Evolutionary conservation across 1,139 yeast species (phyloP).

Genomic region (Pichia sp.): DNA sequence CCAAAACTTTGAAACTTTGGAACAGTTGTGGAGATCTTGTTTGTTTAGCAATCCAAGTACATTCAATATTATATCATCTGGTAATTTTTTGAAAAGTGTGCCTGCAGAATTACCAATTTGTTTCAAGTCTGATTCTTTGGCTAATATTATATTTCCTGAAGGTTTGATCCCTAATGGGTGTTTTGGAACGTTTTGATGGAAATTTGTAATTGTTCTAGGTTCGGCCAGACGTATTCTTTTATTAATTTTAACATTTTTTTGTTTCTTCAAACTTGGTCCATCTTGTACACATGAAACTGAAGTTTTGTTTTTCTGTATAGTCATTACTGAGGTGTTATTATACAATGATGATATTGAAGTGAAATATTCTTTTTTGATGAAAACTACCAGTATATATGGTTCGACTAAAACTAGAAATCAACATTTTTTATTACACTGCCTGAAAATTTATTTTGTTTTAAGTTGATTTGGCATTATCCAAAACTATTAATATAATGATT

Average conservation of each 20-base stretch:
- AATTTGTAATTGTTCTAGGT: constrained; percentile 5
- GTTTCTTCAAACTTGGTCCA: constrained; percentile 1
- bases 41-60: constrained; percentile 39
- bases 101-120: constrained; percentile 46
- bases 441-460: neutral
- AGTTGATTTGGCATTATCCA: neutral
- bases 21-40: constrained; percentile 41
- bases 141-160: constrained; percentile 49
- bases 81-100: constrained; percentile 35
- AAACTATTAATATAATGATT: too few species aligned
- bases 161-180: constrained; percentile 79
- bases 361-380: too few species aligned
- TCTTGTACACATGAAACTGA: neutral
- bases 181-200: constrained; percentile 24
- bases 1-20: constrained; percentile 57
- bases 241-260: neutral
- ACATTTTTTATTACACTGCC: neutral
- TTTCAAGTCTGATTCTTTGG: constrained; percentile 24
- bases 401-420: neutral
- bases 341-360: too few species aligned
- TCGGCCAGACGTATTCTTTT: constrained; percentile 1
- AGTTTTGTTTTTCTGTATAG: neutral
- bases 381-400: too few species aligned
- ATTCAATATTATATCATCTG: constrained; percentile 54
- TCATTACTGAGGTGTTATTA: too few species aligned